phyloP scores from a whole-genome alignment of 2,329 filamentous ascomycete genomes.

The Gremmenia infestans region DNA sequence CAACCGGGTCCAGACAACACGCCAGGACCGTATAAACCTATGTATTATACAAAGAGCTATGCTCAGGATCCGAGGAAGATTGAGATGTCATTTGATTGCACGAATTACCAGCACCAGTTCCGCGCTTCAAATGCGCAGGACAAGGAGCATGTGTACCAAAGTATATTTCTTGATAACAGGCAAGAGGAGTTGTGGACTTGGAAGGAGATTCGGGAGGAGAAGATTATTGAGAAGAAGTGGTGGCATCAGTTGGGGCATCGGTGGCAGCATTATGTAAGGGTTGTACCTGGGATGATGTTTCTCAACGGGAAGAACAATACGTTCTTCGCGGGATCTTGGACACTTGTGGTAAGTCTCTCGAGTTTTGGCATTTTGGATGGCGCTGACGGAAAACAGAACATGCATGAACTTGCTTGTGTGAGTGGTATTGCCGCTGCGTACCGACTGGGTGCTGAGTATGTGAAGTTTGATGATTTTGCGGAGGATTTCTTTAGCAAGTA shows the following conservation, averaged over 20 bases:
- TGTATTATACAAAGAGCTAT: conserved; percentile 63
- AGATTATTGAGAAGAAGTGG: conserved; percentile 60
- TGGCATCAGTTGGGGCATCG: conserved; percentile 59
- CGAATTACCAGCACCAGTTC: conserved; percentile 71
- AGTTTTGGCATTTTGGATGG: neutral
- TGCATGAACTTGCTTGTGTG: conserved; percentile 66
- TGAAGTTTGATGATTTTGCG: conserved; percentile 51
- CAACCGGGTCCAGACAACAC: conserved; percentile 49
- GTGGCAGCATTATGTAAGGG: conserved; percentile 58
- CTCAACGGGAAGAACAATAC: conserved; percentile 62
- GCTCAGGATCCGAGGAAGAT: conserved; percentile 50
- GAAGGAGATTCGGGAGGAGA: conserved; percentile 51
- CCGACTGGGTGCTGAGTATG: conserved; percentile 60
- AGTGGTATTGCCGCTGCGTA: conserved; percentile 68
- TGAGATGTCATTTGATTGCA: conserved; percentile 71
- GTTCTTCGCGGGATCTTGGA: conserved; percentile 28
- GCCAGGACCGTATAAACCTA: conserved; percentile 50
- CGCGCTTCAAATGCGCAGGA: conserved; percentile 36
- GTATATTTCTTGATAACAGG: conserved; percentile 59
- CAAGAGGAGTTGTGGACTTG: conserved; percentile 54
- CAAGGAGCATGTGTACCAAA: conserved; percentile 63
- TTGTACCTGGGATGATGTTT: conserved; percentile 65
- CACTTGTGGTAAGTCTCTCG: conserved; percentile 23
- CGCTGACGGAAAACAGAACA: conserved; percentile 44
- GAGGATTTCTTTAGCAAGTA: conserved; percentile 45